These are phyloP conservation scores for Pyrenula aspistea DNA, from an alignment of 495 filamentous ascomycete species.

Conservation along the genomic window DNA sequence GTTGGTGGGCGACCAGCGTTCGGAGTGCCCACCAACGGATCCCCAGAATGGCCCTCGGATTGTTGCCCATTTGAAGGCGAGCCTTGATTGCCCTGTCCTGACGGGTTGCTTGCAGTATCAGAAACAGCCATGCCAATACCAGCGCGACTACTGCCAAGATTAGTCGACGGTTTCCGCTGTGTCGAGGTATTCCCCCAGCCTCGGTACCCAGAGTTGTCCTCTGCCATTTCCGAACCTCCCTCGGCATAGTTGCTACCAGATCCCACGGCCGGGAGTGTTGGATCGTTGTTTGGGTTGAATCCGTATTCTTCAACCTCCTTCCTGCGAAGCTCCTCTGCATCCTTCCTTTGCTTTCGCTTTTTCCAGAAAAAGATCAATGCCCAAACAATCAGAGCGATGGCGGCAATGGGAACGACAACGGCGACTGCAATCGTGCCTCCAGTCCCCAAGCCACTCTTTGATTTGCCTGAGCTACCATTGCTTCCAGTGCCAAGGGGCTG, in stretches of 20 bases:
- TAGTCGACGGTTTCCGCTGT: constrained; percentile 74
- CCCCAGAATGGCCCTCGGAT: constrained; percentile 63
- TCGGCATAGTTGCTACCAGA: constrained; percentile 11
- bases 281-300: constrained; percentile 91
- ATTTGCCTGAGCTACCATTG: constrained; percentile 7
- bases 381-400: constrained; percentile 70
- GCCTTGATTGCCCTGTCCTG: constrained; percentile 42
- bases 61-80: constrained; percentile 59
- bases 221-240: constrained; percentile 41
- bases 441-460: constrained; percentile 35
- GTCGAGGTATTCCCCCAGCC: constrained; percentile 88
- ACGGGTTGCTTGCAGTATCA: constrained; percentile 44
- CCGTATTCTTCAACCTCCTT: constrained; percentile 96
- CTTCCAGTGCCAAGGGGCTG: constrained; percentile 7
- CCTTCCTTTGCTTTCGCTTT: constrained; percentile 70
- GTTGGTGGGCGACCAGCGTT: constrained; percentile 34
- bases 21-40: constrained; percentile 48
- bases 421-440: constrained; percentile 76
- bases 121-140: constrained; percentile 62
- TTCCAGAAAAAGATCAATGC: constrained; percentile 75
- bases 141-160: constrained; percentile 60
- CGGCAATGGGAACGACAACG: constrained; percentile 84
- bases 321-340: constrained; percentile 72
- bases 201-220: constrained; percentile 71
- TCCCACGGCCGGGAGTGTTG: constrained; percentile 59